Base-by-base conservation (phyloP, 2,329 filamentous ascomycete genomes). In the Pseudonectria buxi region DNA sequence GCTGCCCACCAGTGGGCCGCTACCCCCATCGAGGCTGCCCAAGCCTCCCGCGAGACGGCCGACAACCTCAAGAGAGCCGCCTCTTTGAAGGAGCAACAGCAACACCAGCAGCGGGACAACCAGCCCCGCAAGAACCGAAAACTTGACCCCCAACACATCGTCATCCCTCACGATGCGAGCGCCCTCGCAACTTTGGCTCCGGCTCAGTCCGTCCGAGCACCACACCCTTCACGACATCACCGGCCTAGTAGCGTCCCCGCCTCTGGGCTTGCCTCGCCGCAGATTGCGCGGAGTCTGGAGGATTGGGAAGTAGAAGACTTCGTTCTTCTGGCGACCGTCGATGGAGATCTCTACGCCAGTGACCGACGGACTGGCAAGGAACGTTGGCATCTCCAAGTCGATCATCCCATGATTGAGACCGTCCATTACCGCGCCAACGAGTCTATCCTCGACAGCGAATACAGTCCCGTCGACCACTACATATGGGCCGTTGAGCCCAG, bases 261-360 rank as follows among this genome's bases (percentile, higher is more conserved):
- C 62, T 72, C 74, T 62, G 80, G 79, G 55, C 72, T 84, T 64
- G 76, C 83, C 71, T 81, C 85, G 84, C 84, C 82, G 82, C 83
- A 86, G 62, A 74, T 75, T 83, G 90, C 88, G 89, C 89, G 90
- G 80, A 94, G 83, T 74, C 74, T 96, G 77, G 83, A 89, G 78
- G 90, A 95, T 71, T 96, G 90, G 90, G 87, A 95, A 84, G 89
- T 95, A 69, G 90, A 96, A 86, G 89, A 96, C 74, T 94, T 95
- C 78, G 86, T 96, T 70, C 86, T 98, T 73, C 74, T 98, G 84
- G 90, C 92, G 86, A 96, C 92, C 77, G 86, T 96, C 78, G 89
- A 96, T 74, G 92, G 92, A 74, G 86, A 87, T 61, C 78, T 96
- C 56, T 86, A 95, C 68, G 89, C 90, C 61, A 81, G 81, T 63